Evolutionary conservation across 495 filamentous ascomycete genomes (phyloP), one percentile per base, ranked within the genome.

Genomic region (Terfezia claveryi): DNA sequence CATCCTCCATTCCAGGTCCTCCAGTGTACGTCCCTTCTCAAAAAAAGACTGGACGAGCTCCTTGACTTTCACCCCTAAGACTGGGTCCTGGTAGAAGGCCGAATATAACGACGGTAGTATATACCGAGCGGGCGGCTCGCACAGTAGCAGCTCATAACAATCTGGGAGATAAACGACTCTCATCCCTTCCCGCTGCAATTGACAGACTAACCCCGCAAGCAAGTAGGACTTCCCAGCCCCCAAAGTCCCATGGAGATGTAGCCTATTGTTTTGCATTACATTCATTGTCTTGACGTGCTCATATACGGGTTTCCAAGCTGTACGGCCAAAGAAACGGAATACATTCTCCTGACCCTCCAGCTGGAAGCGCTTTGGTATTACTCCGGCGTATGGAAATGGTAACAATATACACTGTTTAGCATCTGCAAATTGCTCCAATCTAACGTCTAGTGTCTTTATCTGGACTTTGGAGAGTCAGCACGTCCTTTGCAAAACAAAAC

Each of bases 111-210:
- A 10, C 16, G 10, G 10, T 16, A 44, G 16, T 10, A 44, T 16
- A 16, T 44, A 44, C 38, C 0, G 16, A 2, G 10, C 2, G 10
- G 38, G 1, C 16, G 38, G 38, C 10, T 44, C 16, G 38, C 10
- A 44, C 16, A 44, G 1, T 16, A 44, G 16, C 10, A 44, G 38
- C 38, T 27, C 52, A 10, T 36, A 1, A 32, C 53, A 55, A 46
- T 55, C 53, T 1, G 53, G 53, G 8, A n/a, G n/a, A 55, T 55
- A 55, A 12, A 55, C 53, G 10, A 55, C 53, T 11, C 16, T 10
- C n/a, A 11, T 1, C 8, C 53, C 53, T 11, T 11, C n/a, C 36
- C 17, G 41, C 9, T 12, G 16, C 1, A 55, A 23, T 8, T 8
- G 8, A 55, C 32, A 16, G 36, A 46, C 53, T 1, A 55, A 2